These are phyloP conservation scores for Mucor irregularis DNA, from an alignment of 371 early-diverging fungal species.

Conservation along the genomic window DNA sequence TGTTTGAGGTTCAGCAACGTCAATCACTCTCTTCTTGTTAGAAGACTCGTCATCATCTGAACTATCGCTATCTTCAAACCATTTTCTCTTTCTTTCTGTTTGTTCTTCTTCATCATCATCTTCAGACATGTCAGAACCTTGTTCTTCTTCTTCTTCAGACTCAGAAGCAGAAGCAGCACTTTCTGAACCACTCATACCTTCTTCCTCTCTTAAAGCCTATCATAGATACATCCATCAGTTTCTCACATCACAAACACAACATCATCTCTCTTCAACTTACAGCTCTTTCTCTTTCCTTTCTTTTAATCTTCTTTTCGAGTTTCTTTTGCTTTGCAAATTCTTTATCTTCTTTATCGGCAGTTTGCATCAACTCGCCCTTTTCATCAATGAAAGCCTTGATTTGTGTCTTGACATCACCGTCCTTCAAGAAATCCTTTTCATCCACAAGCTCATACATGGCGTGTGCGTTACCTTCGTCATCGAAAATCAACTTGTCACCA, in stretches of 20 bases:
- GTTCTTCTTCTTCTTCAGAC: slow-evolving; percentile 22
- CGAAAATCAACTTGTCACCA: slow-evolving; percentile 81
- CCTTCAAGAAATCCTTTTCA: slow-evolving; percentile 76
- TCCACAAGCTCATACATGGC: slow-evolving; percentile 77
- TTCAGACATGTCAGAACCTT: slow-evolving; percentile 26
- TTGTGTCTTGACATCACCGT: slow-evolving; percentile 66
- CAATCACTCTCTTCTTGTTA: slow-evolving; percentile 57
- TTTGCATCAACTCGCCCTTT: slow-evolving; percentile 61
- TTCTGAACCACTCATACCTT: slow-evolving; percentile 25
- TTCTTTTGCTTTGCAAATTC: slow-evolving; percentile 67
- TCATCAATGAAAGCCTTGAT: slow-evolving; percentile 69
- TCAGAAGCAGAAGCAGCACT: not conserved
- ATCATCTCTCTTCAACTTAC: slow-evolving; percentile 47
- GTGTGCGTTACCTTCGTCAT: slow-evolving; percentile 90
- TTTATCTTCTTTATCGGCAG: slow-evolving; percentile 78
- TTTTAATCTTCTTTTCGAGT: slow-evolving; percentile 68
- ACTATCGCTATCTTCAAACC: slow-evolving; percentile 33
- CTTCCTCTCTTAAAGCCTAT: slow-evolving; percentile 18
- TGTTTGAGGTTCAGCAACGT: slow-evolving; percentile 63
- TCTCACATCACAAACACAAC: not conserved
- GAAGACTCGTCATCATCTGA: slow-evolving; percentile 45
- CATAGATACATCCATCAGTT: not conserved
- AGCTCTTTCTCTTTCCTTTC: slow-evolving; percentile 64
- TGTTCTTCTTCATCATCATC: slow-evolving; percentile 30
- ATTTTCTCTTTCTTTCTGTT: slow-evolving; percentile 35